These are phyloP conservation scores for Pulveroboletus ravenelii DNA, from an alignment of 768 basidiomycete genomes.

Conservation along the genomic window DNA sequence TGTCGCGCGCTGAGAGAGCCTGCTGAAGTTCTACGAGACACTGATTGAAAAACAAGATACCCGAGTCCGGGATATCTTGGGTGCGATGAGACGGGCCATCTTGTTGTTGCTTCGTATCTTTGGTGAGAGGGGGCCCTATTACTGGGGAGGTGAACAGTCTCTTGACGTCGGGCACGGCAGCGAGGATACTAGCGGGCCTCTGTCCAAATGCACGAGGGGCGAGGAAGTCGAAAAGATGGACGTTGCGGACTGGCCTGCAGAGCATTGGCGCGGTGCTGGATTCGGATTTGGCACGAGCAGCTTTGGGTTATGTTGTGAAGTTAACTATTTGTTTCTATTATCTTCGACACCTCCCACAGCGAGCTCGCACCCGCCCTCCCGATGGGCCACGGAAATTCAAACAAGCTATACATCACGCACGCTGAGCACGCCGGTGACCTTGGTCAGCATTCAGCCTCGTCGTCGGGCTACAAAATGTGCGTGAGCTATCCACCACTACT, in stretches of 20 bases:
- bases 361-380: background rate
- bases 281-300: background rate
- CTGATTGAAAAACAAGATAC: constrained; percentile 34
- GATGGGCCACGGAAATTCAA: constrained; percentile 85
- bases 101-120: constrained; percentile 6
- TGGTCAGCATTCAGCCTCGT: constrained; percentile 80
- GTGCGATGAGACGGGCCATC: constrained; percentile 1
- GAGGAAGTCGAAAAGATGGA: constrained; percentile 41
- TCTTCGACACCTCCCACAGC: background rate
- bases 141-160: background rate
- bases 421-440: constrained; percentile 78
- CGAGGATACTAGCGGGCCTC: constrained; percentile 18
- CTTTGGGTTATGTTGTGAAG: too few relatives aligned
- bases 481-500: constrained; percentile 23
- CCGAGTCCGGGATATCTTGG: constrained; percentile 22
- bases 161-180: constrained; percentile 5
- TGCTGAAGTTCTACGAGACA: constrained; percentile 35
- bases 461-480: constrained; percentile 66
- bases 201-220: constrained; percentile 31
- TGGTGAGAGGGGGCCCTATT: background rate
- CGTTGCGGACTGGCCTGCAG: constrained; percentile 11
- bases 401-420: constrained; percentile 86
- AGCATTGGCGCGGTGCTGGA: constrained; percentile 17
- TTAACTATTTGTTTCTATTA: constrained; percentile 2
- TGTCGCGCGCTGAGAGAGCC: constrained; percentile 35